These are phyloP conservation scores for Digitaria exilis DNA, from an alignment of 202 grass and related monocot species.

Conservation along the genomic window DNA sequence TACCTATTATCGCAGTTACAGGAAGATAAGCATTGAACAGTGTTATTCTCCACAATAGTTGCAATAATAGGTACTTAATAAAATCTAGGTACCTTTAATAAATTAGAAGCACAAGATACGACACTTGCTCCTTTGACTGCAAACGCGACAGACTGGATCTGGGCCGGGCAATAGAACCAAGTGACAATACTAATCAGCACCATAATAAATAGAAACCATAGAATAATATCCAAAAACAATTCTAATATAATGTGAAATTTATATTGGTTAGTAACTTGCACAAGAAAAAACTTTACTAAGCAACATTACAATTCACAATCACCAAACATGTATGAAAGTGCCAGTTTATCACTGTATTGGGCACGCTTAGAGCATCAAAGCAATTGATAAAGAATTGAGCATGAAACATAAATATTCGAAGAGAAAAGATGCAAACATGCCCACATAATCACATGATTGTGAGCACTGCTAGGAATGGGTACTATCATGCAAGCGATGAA, in stretches of 20 bases:
- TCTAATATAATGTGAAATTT: constrained; percentile 22
- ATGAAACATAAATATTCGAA: constrained; percentile 22
- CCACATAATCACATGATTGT: constrained; percentile 16
- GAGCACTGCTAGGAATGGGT: constrained; percentile 4
- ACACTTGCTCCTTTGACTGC: constrained; percentile 98
- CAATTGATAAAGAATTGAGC: constrained; percentile 20
- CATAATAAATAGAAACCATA: constrained; percentile 10
- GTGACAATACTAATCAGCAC: constrained; percentile 5
- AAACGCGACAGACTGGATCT: constrained; percentile 93
- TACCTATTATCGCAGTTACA: constrained; percentile 62
- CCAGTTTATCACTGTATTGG: neutral
- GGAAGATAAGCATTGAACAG: constrained; percentile 31
- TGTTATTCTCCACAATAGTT: constrained; percentile 9
- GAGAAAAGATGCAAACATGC: constrained; percentile 12
- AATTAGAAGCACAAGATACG: constrained; percentile 94
- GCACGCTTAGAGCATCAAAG: neutral
- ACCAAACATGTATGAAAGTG: neutral
- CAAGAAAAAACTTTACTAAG: neutral
- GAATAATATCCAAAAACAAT: neutral
- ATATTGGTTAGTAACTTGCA: neutral
- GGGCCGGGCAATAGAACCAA: constrained; percentile 39
- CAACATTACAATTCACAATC: constrained; percentile 20
- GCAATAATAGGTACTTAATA: constrained; percentile 20
- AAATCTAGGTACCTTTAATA: constrained; percentile 70
- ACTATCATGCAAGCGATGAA: constrained; percentile 31